Conservation (phyloP, 441 rosid genomes). For the Omphalea diandra region DNA sequence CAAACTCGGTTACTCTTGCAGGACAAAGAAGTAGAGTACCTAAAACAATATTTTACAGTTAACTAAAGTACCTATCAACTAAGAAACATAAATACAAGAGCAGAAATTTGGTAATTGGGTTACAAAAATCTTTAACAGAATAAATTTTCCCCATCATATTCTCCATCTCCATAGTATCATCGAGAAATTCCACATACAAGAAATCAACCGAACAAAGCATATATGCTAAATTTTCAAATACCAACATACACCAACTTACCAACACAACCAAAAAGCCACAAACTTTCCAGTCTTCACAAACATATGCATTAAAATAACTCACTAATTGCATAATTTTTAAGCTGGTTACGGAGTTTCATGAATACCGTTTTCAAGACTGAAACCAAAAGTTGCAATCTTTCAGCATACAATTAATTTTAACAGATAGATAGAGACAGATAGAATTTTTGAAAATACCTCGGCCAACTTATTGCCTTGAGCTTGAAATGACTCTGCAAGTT, state of each 20-base stretch:
- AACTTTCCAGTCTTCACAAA: neutral
- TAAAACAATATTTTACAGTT: neutral
- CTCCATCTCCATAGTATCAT: neutral
- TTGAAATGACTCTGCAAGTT: slow-evolving; percentile 56
- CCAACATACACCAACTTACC: neutral
- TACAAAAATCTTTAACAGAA: neutral
- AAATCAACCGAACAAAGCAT: neutral
- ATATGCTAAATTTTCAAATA: neutral
- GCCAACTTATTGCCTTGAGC: slow-evolving; percentile 68
- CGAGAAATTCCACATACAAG: neutral
- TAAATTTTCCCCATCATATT: neutral
- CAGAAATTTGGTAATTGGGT: neutral
- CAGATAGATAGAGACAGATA: neutral
- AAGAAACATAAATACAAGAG: neutral
- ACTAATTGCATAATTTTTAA: neutral
- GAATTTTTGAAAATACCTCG: slow-evolving; percentile 40
- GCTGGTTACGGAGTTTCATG: neutral
- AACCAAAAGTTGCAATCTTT: neutral
- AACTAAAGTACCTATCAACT: neutral
- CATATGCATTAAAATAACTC: neutral
- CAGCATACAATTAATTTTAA: neutral
- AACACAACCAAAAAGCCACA: neutral
- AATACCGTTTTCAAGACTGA: neutral
- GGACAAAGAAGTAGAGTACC: neutral
- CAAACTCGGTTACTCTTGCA: neutral